phyloP scores from a whole-genome alignment of 306 rosid genomes.

The Adenanthera pavonina region DNA sequence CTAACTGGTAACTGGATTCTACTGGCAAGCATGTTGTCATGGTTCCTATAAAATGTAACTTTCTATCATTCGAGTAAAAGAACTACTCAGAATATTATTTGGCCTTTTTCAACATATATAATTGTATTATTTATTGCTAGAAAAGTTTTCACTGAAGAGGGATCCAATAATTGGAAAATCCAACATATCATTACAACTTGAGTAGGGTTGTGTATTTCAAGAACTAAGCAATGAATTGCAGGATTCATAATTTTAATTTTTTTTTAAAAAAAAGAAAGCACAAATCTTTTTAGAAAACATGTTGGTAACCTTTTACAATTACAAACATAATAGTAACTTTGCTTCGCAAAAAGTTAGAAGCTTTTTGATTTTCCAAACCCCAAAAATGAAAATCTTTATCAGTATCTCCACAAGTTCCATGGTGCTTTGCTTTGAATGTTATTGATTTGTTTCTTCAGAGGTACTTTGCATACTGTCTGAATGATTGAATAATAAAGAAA shows the following conservation, averaged over 20 bases:
- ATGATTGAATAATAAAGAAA: no score
- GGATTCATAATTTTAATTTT: neutral
- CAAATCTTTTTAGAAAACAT: no score
- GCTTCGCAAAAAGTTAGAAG: neutral
- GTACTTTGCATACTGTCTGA: neutral
- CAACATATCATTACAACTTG: neutral
- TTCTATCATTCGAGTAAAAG: neutral
- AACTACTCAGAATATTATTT: neutral
- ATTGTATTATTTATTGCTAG: neutral
- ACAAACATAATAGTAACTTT: no score
- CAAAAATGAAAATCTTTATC: neutral
- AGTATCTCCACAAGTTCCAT: neutral
- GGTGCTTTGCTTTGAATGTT: neutral
- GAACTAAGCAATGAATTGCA: neutral
- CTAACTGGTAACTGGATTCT: neutral
- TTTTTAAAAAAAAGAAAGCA: no score
- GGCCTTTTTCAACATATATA: neutral
- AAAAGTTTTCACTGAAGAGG: neutral
- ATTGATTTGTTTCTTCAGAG: neutral
- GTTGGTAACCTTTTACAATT: neutral
- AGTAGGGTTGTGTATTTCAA: neutral
- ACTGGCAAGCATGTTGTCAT: neutral
- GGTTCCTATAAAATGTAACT: neutral
- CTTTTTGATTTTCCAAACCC: neutral
- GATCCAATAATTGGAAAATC: neutral